Evolutionary conservation across 2,329 filamentous ascomycete genomes (phyloP).

Genomic region (Catunica adiposa): DNA sequence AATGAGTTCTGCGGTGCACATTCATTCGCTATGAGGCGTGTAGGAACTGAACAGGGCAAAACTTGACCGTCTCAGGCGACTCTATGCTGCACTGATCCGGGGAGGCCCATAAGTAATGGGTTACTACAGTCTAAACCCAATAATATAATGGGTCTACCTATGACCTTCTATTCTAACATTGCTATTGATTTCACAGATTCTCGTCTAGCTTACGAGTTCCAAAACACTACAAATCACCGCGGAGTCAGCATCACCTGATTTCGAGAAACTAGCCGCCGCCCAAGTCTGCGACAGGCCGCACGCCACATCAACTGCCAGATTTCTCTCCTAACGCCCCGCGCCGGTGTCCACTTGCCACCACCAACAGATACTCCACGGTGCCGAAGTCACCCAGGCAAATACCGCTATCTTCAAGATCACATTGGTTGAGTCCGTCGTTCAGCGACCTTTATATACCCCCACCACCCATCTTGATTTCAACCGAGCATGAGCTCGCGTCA

Average conservation of each 20-base stretch:
- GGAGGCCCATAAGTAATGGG: background rate
- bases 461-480: background rate
- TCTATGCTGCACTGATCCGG: background rate
- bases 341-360: background rate
- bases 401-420: background rate
- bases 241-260: background rate
- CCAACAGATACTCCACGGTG: background rate
- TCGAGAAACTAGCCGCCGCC: background rate
- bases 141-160: too few species aligned
- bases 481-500: slow-evolving; percentile 24
- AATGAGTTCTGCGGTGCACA: background rate
- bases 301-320: background rate
- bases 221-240: background rate
- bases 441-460: background rate
- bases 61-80: background rate
- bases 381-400: background rate
- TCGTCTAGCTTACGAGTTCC: background rate
- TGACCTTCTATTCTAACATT: background rate
- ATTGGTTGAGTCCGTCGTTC: background rate
- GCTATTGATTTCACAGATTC: background rate
- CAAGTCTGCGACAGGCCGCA: background rate
- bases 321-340: background rate
- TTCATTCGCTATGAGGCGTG: background rate
- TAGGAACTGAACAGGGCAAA: background rate
- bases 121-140: background rate